A percentile compares a stretch with the other conserved stretches of the same genome.
phyloP scores from a whole-genome alignment of 2,329 filamentous ascomycete species.

The Aspergillus sp. region DNA sequence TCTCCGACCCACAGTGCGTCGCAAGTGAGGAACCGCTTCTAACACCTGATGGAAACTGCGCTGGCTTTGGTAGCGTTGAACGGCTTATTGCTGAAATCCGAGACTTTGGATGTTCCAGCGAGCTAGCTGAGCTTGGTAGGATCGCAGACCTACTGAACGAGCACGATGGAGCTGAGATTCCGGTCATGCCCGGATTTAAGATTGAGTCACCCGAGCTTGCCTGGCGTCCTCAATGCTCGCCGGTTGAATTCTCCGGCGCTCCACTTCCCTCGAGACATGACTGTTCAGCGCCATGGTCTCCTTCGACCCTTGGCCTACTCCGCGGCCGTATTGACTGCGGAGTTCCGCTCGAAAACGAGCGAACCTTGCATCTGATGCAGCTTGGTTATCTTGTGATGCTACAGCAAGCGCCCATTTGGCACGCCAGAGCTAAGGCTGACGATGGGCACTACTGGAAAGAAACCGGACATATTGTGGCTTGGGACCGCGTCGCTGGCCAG shows the following conservation, averaged over 20 bases:
- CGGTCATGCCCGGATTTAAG: constrained; percentile 7
- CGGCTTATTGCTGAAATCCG: constrained; percentile 20
- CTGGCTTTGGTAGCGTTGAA: constrained; percentile 14
- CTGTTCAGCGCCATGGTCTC: constrained; percentile 7
- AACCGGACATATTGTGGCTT: constrained; percentile 29
- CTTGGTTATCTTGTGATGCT: constrained; percentile 26
- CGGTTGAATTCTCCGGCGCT: constrained; percentile 20
- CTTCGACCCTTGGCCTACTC: constrained; percentile 24
- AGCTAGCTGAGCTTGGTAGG: constrained; percentile 13
- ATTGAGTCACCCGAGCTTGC: constrained; percentile 13
- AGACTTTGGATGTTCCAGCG: constrained; percentile 23
- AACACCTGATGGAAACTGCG: constrained; percentile 16
- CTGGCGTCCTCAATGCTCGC: constrained; percentile 26
- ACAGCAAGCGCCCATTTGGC: constrained; percentile 2
- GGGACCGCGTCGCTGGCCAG: constrained; percentile 22
- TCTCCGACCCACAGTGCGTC: constrained; percentile 9
- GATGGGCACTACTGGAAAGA: constrained; percentile 16
- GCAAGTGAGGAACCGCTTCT: constrained; percentile 14
- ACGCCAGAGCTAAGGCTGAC: constrained; percentile 1
- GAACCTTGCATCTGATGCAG: constrained; percentile 26
- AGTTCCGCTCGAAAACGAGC: constrained; percentile 10
- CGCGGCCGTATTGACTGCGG: constrained; percentile 16
- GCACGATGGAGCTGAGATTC: constrained; percentile 21
- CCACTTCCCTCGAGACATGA: constrained; percentile 7
- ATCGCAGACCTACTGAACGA: constrained; percentile 27